These are phyloP conservation scores for Plasmodium yoelii DNA, from an alignment of 169 alveolate species.

Conservation along the genomic window DNA sequence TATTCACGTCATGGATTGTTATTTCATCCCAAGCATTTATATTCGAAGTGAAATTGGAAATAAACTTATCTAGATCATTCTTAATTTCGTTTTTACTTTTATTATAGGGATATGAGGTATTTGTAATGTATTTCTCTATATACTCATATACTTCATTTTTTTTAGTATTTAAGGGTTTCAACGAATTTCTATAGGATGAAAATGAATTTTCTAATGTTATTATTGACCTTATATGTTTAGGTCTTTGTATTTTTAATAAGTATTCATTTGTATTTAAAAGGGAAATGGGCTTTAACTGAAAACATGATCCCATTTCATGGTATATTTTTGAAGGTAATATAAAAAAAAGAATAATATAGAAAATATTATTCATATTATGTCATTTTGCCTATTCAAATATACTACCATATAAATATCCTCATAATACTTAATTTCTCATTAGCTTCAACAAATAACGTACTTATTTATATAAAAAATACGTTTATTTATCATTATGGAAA, in stretches of 20 bases:
- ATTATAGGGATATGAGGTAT: slow-evolving; percentile 9
- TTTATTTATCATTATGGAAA: too few species aligned
- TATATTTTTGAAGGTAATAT: slow-evolving; percentile 7
- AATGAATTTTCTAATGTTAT: slow-evolving; percentile 41
- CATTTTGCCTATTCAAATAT: slow-evolving; percentile 46
- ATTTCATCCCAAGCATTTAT: slow-evolving; percentile 53
- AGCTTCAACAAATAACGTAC: slow-evolving; percentile 13
- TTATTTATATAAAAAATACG: neutral
- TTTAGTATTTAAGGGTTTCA: slow-evolving; percentile 26
- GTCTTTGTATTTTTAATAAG: slow-evolving; percentile 14
- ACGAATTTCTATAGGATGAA: neutral
- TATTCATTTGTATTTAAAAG: slow-evolving; percentile 24
- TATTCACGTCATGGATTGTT: slow-evolving; percentile 29
- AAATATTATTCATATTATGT: slow-evolving; percentile 68
- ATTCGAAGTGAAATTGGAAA: slow-evolving; percentile 21
- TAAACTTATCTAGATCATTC: slow-evolving; percentile 20
- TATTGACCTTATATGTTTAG: slow-evolving; percentile 13
- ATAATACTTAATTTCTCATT: slow-evolving; percentile 16
- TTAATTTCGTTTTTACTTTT: slow-evolving; percentile 18
- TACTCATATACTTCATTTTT: slow-evolving; percentile 50
- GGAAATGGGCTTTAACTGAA: slow-evolving; percentile 49
- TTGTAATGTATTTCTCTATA: slow-evolving; percentile 25
- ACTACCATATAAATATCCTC: slow-evolving; percentile 13
- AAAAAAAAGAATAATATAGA: slow-evolving; percentile 20
- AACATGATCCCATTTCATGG: slow-evolving; percentile 37